Conservation (phyloP, 371 early-diverging fungal genomes). For the Scutellospora calospora region DNA sequence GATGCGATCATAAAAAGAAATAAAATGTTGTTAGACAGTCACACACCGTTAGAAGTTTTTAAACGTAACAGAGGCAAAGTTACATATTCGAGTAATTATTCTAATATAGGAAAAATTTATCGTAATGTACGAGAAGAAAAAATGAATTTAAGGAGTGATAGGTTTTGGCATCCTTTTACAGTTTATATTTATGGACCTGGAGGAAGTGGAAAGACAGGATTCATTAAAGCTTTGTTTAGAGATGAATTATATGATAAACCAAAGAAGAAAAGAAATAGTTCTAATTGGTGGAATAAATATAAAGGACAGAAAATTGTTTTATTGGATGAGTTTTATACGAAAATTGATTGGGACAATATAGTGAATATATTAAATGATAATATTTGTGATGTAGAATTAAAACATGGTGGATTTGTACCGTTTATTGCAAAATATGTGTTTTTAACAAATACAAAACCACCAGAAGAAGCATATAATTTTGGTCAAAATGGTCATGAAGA, state of each 20-base stretch:
- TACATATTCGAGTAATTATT: too few species aligned
- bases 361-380: background rate
- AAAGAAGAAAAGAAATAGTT: background rate
- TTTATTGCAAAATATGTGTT: background rate
- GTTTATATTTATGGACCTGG: background rate
- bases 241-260: background rate
- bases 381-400: background rate
- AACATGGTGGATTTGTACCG: background rate
- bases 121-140: too few species aligned
- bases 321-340: slow-evolving; percentile 2
- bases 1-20: too few species aligned
- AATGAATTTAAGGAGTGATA: too few species aligned
- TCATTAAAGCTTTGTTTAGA: background rate
- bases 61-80: too few species aligned
- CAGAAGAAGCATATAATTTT: background rate
- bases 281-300: background rate
- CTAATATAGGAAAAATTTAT: too few species aligned
- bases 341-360: background rate
- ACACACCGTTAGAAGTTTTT: too few species aligned
- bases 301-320: background rate
- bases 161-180: background rate
- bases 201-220: background rate
- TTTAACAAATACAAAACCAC: slow-evolving; percentile 6
- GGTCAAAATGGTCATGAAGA: background rate
- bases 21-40: too few species aligned